Percentiles rank a stretch among this genome's conserved stretches.
phyloP scores from a whole-genome alignment of 2,329 filamentous ascomycete genomes.

The Davidsoniella australis region DNA sequence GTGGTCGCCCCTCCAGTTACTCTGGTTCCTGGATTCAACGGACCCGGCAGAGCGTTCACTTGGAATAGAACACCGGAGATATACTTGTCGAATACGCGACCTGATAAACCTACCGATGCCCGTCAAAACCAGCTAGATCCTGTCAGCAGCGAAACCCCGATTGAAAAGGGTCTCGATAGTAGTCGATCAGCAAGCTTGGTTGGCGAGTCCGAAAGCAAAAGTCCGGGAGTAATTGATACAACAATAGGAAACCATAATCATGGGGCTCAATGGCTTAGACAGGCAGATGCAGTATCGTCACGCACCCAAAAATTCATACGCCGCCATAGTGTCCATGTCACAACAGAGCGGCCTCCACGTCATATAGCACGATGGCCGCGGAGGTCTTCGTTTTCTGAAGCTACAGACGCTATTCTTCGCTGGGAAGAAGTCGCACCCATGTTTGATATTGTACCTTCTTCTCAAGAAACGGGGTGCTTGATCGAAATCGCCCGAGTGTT shows the following conservation, averaged over 20 bases:
- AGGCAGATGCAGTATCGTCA: conserved; percentile 4
- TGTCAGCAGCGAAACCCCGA: neutral
- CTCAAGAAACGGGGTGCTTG: conserved; percentile 6
- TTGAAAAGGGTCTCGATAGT: neutral
- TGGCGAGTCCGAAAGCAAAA: conserved; percentile 3
- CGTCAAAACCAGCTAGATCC: neutral
- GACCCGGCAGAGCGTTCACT: conserved; percentile 31
- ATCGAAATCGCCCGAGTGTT: conserved; percentile 36
- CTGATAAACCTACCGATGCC: conserved; percentile 2
- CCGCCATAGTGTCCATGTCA: conserved; percentile 38
- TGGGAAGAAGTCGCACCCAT: conserved; percentile 42
- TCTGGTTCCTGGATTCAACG: conserved; percentile 5
- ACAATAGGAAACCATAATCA: neutral
- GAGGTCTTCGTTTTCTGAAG: conserved; percentile 57
- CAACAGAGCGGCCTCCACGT: conserved; percentile 17
- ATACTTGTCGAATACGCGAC: conserved; percentile 24
- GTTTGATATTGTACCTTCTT: conserved; percentile 16
- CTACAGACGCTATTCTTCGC: conserved; percentile 53
- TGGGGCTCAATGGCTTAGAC: conserved; percentile 3
- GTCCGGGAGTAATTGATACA: neutral
- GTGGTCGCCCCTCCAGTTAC: conserved; percentile 13
- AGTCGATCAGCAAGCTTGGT: conserved; percentile 1
- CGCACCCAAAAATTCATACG: conserved; percentile 29
- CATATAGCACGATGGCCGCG: conserved; percentile 51
- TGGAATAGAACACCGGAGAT: conserved; percentile 50